Percentiles rank a stretch among this genome's conserved stretches.
Evolutionary conservation across 2,329 filamentous ascomycete species (phyloP).

Genomic region (Dactylellina cionopaga): DNA sequence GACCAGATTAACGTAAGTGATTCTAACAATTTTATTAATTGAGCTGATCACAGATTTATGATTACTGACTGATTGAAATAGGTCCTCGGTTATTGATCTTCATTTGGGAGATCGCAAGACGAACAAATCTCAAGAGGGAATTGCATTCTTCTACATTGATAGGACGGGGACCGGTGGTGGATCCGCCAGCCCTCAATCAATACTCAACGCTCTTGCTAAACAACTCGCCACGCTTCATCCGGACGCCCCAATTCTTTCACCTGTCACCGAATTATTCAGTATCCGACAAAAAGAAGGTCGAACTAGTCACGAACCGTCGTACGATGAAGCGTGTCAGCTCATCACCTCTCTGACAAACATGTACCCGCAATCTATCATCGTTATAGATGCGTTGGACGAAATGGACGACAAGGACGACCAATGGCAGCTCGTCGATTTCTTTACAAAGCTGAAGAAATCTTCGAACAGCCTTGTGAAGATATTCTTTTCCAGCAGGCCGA

Average conservation of each 20-base stretch:
- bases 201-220: too few species aligned
- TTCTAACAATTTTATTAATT: too few species aligned
- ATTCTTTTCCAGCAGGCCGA: slow-evolving; percentile 57
- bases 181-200: too few species aligned
- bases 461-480: slow-evolving; percentile 57
- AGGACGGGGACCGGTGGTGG: too few species aligned
- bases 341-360: slow-evolving; percentile 54
- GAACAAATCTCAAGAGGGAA: too few species aligned
- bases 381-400: slow-evolving; percentile 61
- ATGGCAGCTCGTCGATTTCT: neutral
- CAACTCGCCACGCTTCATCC: slow-evolving; percentile 38
- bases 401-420: neutral
- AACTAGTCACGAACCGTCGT: neutral
- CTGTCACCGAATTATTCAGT: neutral
- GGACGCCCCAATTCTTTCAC: neutral
- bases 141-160: too few species aligned
- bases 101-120: too few species aligned
- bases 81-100: too few species aligned
- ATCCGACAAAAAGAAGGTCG: neutral
- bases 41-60: too few species aligned
- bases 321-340: neutral
- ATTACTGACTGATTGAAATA: too few species aligned
- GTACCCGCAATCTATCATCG: slow-evolving; percentile 58
- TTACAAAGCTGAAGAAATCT: neutral
- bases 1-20: too few species aligned